Percentiles rank a stretch among this genome's conserved stretches.
Conservation (phyloP, 495 filamentous ascomycete species). For the Cairneyella variabilis region DNA sequence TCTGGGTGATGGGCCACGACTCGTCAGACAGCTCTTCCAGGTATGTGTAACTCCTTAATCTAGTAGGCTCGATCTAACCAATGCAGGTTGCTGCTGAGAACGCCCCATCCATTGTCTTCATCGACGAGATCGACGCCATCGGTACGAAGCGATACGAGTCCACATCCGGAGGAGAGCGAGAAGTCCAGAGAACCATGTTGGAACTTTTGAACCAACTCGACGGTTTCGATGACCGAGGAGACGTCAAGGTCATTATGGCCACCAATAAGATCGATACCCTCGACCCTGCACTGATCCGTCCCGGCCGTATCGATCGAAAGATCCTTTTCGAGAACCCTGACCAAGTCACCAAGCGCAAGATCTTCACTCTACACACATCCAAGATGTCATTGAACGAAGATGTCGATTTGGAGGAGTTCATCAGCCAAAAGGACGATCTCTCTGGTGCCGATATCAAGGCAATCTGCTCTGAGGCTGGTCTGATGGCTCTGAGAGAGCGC, state of each 20-base stretch:
- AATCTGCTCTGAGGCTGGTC: conserved; percentile 94
- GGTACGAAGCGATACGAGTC: conserved; percentile 99
- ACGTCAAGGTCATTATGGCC: conserved; percentile 99
- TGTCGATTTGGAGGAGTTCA: conserved; percentile 97
- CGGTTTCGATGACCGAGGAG: conserved; percentile 96
- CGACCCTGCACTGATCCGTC: conserved; percentile 93
- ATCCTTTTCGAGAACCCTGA: conserved; percentile 99
- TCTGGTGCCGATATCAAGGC: conserved; percentile 98
- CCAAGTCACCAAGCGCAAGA: conserved; percentile 99
- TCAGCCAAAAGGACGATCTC: conserved; percentile 96
- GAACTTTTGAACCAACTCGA: conserved; percentile 98
- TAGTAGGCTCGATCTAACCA: conserved; percentile 9
- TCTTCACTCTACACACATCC: conserved; percentile 97
- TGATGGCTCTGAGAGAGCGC: conserved; percentile 92
- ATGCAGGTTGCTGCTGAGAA: conserved; percentile 84
- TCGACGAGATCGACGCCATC: conserved; percentile 99
- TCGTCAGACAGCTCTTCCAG: conserved; percentile 97
- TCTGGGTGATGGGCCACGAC: conserved; percentile 88
- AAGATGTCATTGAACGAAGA: conserved; percentile 97
- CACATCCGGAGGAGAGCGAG: conserved; percentile 92
- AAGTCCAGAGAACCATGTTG: conserved; percentile 98
- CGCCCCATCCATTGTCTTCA: conserved; percentile 96
- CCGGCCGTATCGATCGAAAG: conserved; percentile 97
- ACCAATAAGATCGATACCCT: conserved; percentile 99
- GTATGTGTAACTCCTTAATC: conserved; percentile 29